Evolutionary conservation across 441 rosid species (phyloP), one percentile per base, ranked within the genome.

Genomic region (Eruca vesicaria): DNA sequence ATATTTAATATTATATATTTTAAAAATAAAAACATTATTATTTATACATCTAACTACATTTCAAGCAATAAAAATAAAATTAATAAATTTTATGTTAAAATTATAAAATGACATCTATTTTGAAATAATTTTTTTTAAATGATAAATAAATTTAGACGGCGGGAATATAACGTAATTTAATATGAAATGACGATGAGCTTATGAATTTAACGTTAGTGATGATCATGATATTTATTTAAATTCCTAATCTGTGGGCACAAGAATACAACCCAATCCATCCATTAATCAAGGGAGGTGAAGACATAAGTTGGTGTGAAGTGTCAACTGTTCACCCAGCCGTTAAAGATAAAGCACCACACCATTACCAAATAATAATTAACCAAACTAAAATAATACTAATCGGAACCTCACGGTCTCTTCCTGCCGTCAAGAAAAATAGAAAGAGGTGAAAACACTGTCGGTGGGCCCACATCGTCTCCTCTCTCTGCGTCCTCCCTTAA

Each of bases 391-490:
- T 3, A 28, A 28, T 28, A 28, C 31, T 12, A 38, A 16, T 33
- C 36, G 35, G 12, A 63, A 76, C 64, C 28, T 69, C 56, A 52
- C 69, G 6, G 66, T 68, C 61, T 76, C n/a, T 33, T 28, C 20
- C 64, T 72, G 78, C 74, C 81, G 81, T 78, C 78, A 73, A 68
- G 14, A 26, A 50, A 50, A 2, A 48, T 15, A 16, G 4, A 19
- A 45, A 57, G 9, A 41, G 12, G 4, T 11, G 31, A 58, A 58
- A 41, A 19, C 20, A 12, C 53, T 64, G 57, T 71, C 80, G 80
- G 80, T 72, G 72, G 73, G 1, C 64, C 73, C 77, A 66, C 38
- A 36, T 52, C 76, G 58, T 66, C 58, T 14, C 31, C 32, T 36
- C 62, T 68, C n/a, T 0, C 63, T 41, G 53, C 53, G 23, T 15